Evolutionary conservation across 306 rosid genomes (phyloP).

Genomic region (Prunus salicina): DNA sequence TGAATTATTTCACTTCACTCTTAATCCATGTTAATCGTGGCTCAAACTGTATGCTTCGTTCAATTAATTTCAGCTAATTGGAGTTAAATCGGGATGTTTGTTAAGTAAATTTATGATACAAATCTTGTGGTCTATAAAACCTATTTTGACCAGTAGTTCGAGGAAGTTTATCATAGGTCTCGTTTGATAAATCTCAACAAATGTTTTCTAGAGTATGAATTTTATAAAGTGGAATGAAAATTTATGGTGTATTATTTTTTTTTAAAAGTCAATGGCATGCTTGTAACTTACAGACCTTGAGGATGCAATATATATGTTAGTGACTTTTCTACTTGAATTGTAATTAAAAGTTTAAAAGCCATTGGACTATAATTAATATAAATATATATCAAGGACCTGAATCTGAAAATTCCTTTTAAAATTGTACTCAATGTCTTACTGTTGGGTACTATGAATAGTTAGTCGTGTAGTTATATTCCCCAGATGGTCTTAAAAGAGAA

Average conservation of each 20-base stretch:
- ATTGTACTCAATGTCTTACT: background rate
- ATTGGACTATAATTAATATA: background rate
- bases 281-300: no score
- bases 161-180: background rate
- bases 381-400: no score
- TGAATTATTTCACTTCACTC: background rate
- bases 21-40: background rate
- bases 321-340: background rate
- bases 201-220: background rate
- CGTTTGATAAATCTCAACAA: background rate
- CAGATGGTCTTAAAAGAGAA: background rate
- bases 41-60: background rate
- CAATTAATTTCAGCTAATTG: background rate
- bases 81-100: no score
- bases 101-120: background rate
- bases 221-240: no score
- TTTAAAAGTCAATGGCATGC: no score
- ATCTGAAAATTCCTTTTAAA: background rate
- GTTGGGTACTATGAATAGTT: background rate
- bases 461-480: background rate
- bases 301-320: background rate
- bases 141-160: no score
- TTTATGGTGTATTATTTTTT: no score
- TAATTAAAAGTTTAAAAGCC: background rate
- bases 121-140: background rate